Base-by-base conservation (phyloP, 148 eudicot species). In the Silene uniflora region DNA sequence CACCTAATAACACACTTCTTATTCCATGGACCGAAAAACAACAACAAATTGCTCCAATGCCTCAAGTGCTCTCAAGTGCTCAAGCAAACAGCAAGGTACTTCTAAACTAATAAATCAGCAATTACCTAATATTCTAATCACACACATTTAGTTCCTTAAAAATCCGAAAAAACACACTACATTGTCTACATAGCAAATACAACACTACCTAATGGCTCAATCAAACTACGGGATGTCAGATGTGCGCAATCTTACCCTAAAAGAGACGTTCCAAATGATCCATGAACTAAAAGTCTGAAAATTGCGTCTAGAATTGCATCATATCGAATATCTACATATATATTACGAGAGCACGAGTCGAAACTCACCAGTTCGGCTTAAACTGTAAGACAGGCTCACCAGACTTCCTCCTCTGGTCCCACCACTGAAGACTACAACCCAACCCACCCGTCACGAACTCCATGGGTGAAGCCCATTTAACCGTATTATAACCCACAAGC, bases 361-460 rank as follows among this genome's bases (percentile, higher is more conserved):
- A 52, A 13, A 14, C 84, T 79, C 73, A 91, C 97, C 94, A 89
- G 55, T 86, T 77, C 2, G 76, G 86, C 85, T 93, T 91, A 75
- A 93, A 88, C 72, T 82, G 89, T 71, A 90, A 72, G 55, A 77
- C 89, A 10, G 98, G 89, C 10, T 86, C 90, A 23, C 93, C 97
- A 14, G 86, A 80, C 77, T 88, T 90, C 79, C 97, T 77, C 77
- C 98, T 78, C 67, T 75, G 85, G 84, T 93, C 98, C 98, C 98
- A 93, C 98, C 93, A 93, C 74, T 91, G 95, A 59, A 93, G 76
- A 42, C 89, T 73, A 83, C 85, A 90, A 79, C 98, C 98, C 54
- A 90, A 77, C 5, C 93, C 93, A 29, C 98, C 95, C 4, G 95
- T 91, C 10, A 84, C 98, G 81, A 91, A 90, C 88, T 93, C 98